phyloP scores from a whole-genome alignment of 352 stramenopile genomes.

The Hyaloperonospora brassicae region DNA sequence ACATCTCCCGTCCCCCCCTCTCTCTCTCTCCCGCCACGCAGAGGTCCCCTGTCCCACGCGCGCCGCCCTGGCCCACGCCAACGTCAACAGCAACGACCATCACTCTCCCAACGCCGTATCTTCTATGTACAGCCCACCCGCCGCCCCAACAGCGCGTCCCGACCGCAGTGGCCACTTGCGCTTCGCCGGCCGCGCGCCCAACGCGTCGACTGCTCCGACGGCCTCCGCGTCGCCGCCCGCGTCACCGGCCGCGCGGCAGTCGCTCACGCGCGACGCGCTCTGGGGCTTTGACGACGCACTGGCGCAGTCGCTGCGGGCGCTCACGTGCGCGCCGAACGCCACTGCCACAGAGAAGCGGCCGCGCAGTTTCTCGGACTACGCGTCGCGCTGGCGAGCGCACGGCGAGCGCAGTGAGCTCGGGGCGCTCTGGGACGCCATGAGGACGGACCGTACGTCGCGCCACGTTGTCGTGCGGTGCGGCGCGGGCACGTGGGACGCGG shows the following conservation, averaged over 20 bases:
- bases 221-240: slow-evolving; percentile 23
- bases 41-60: too few species aligned
- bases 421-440: slow-evolving; percentile 51
- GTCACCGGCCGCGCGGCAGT: slow-evolving; percentile 9
- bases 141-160: neutral
- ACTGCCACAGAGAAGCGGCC: slow-evolving; percentile 22
- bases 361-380: slow-evolving; percentile 68
- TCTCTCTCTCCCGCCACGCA: too few species aligned
- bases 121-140: too few species aligned
- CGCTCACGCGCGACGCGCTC: slow-evolving; percentile 17
- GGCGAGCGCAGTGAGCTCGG: slow-evolving; percentile 12
- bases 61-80: too few species aligned
- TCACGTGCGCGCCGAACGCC: slow-evolving; percentile 29
- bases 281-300: slow-evolving; percentile 30
- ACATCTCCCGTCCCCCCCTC: too few species aligned
- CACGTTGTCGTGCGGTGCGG: slow-evolving; percentile 57
- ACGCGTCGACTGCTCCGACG: neutral
- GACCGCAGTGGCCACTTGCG: too few species aligned
- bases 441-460: slow-evolving; percentile 49
- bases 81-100: too few species aligned
- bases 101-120: too few species aligned
- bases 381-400: slow-evolving; percentile 19
- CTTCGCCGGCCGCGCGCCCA: too few species aligned
- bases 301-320: slow-evolving; percentile 38
- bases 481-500: slow-evolving; percentile 24